These are phyloP conservation scores for Alternaria sp. DNA, from an alignment of 2,329 filamentous ascomycete species.

Conservation along the genomic window DNA sequence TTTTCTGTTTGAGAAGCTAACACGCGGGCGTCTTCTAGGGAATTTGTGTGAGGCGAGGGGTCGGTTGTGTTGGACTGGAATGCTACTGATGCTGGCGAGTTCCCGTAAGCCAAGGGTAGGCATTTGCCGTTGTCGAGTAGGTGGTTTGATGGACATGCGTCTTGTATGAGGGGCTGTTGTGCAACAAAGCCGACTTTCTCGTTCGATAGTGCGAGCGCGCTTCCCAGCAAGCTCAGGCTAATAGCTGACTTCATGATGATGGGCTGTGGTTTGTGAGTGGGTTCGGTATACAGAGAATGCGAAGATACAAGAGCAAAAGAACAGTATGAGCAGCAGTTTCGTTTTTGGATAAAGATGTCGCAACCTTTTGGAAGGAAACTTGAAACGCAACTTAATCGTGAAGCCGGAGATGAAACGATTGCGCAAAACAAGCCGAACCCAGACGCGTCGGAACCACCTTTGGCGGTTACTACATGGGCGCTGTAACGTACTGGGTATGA, in stretches of 20 bases:
- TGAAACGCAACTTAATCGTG: constrained; percentile 32
- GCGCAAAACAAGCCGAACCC: neutral
- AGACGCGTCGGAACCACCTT: neutral
- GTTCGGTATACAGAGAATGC: neutral
- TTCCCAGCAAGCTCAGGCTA: constrained; percentile 27
- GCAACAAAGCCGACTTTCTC: constrained; percentile 27
- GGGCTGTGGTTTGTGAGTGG: neutral
- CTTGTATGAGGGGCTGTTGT: constrained; percentile 29
- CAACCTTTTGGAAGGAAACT: neutral
- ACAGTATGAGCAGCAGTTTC: neutral
- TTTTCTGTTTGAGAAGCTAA: constrained; percentile 24
- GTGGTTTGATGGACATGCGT: constrained; percentile 34
- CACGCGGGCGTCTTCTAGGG: constrained; percentile 30
- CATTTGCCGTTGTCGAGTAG: constrained; percentile 35
- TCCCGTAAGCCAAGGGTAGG: constrained; percentile 15
- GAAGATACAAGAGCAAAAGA: neutral
- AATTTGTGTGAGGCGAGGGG: neutral
- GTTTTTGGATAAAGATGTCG: neutral
- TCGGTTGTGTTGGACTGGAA: constrained; percentile 31
- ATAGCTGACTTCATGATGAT: constrained; percentile 30
- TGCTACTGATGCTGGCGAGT: constrained; percentile 6
- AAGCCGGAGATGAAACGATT: constrained; percentile 33
- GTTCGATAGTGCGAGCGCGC: constrained; percentile 28
- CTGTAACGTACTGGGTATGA: neutral
- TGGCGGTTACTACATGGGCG: neutral